Evolutionary conservation across 176 grass and related monocot genomes (phyloP), one percentile per base, ranked within the genome.

Genomic region (Oropetium thomaeum): DNA sequence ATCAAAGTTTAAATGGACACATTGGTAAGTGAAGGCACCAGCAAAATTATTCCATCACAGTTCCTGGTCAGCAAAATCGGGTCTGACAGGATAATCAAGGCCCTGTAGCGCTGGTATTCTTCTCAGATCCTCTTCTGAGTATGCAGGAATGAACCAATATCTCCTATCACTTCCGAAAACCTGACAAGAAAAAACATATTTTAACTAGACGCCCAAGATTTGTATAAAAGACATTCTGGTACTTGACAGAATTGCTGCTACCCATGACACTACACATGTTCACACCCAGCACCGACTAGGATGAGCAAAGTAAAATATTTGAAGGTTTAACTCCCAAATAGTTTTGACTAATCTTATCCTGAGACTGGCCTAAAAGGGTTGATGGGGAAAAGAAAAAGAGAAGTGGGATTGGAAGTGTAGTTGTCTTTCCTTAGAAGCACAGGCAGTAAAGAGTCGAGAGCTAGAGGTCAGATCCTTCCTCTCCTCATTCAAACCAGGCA

Each of bases 61-160:
- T 68, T 93, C 87, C 65, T 96, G 84, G 10, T 58, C 72, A 38
- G 70, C 73, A 11, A 87, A 64, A 90, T 98, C 91, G 41, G 87
- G 39, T 47, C 92, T 94, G 11, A 87, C 78, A 73, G 95, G 91
- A 73, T 98, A 98, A 40, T 98, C 89, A 58, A 98, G 89, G 51
- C 91, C 91, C 57, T 92, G 88, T 37, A 98, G 74, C 70, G 82
- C 89, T 20, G 89, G 82, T 53, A 90, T 87, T 85, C 89, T 94
- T 92, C 89, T 89, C 34, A 98, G 39, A 76, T 98, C 95, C 52
- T 98, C 95, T 42, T 94, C 95, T 73, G 95, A 92, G 59, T 94
- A 98, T 44, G 81, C 83, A 0, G 91, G 95, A 51, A 98, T 87
- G 62, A 94, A 94, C 95, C 95, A 98, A 81, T 94, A 94, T 49